Evolutionary conservation across 208 protist genomes (phyloP), one percentile per base, ranked within the genome.

Genomic region (Leishmania tarentolae): DNA sequence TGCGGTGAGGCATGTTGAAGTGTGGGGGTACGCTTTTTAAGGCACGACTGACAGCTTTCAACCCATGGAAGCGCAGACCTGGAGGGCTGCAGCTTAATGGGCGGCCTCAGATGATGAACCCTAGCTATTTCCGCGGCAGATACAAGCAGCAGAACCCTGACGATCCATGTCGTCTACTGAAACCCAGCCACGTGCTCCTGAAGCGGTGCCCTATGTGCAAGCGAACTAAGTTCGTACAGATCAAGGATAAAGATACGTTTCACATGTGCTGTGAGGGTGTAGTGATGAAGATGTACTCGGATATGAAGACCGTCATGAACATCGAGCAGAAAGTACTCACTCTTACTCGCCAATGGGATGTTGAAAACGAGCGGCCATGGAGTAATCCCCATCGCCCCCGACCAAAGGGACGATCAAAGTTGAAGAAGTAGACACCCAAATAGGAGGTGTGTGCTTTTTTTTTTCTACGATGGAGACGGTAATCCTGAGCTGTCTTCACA

Each of bases 191-290:
- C 76, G 90, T 97, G 0, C 42, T 97, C 46, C 57, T 97, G 63
- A 97, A 97, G 79, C 86, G 91, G 21, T 97, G 94, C 80, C 87
- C 82, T 6, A 80, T 76, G 6, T 97, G 94, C 82, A 94, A 94
- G 46, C 88, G 94, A 71, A 95, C 92, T 0, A 84, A 85, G 42
- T 97, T 97, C 82, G 85, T 97, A 28, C 46, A 82, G 40, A 61
- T 95, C 42, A 74, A 61, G 17, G 81, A 93, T 76, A 88, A 86
- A 46, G 78, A 95, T 80, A 76, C 87, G 46, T 97, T 94, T 79
- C 92, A 97, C 76, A 96, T 90, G n/a, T 97, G 94, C 76, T 97
- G 94, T 68, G 94, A 97, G 72, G 94, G 94, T 0, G 83, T 88
- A 0, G 66, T 86, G 19, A 96, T 97, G 94, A 94, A 92, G 59